Conservation (phyloP, 306 rosid genomes). For the Corylus heterophylla region DNA sequence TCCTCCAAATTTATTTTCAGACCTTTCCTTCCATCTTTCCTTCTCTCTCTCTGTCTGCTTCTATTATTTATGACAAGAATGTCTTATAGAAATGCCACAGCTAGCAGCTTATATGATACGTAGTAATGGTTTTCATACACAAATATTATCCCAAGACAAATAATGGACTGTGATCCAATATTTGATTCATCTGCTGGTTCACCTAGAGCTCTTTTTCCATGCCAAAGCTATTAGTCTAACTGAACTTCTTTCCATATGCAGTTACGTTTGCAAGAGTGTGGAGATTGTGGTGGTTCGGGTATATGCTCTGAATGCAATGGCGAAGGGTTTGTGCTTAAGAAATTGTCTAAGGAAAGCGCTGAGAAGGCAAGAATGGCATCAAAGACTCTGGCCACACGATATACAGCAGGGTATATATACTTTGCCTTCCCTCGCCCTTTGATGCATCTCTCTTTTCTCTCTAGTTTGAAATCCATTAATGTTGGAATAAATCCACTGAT, state of each 20-base stretch:
- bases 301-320: conserved; percentile 93
- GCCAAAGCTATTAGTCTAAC: conserved; percentile 25
- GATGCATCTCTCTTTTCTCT: not conserved
- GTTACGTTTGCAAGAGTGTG: conserved; percentile 59
- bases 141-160: not conserved
- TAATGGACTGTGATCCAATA: not conserved
- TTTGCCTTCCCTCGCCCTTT: conserved; percentile 7
- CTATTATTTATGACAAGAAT: not conserved
- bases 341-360: conserved; percentile 69
- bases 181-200: not conserved
- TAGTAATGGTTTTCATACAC: not conserved
- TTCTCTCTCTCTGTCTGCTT: not conserved
- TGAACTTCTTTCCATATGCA: conserved; percentile 36
- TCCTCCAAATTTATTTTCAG: not conserved
- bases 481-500: conserved; percentile 14
- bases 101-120: not conserved
- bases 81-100: not conserved
- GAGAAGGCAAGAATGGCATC: conserved; percentile 68
- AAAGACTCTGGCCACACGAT: conserved; percentile 85
- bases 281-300: conserved; percentile 84
- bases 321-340: conserved; percentile 88
- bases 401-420: conserved; percentile 71
- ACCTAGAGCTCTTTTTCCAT: conserved; percentile 9
- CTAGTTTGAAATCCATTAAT: conserved; percentile 2
- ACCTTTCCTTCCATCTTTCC: not conserved